These are phyloP conservation scores for Pseudozyma hubeiensis DNA, from an alignment of 1,284 basidiomycete genomes.

Conservation along the genomic window DNA sequence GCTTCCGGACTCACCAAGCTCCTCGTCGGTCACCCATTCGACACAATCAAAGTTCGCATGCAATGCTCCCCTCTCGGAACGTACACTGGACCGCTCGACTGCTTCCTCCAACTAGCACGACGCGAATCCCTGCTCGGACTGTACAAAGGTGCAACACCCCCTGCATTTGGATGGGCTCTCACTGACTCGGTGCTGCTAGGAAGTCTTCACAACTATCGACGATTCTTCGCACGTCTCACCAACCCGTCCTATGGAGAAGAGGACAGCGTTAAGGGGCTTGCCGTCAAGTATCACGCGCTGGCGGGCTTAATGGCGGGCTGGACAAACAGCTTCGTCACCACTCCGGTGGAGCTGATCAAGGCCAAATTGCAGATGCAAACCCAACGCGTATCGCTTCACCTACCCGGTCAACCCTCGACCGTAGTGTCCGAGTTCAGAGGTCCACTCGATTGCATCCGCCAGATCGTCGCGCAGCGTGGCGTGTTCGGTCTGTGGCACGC, in stretches of 20 bases:
- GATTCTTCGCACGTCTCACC: constrained; percentile 28
- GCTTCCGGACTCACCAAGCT: constrained; percentile 70
- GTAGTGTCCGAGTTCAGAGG: constrained; percentile 55
- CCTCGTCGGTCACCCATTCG: constrained; percentile 71
- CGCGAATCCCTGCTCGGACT: constrained; percentile 72
- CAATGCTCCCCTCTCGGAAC: constrained; percentile 80
- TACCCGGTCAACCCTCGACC: constrained; percentile 7
- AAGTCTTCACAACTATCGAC: constrained; percentile 72
- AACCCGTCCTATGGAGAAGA: constrained; percentile 23
- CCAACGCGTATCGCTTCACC: constrained; percentile 71
- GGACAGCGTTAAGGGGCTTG: constrained; percentile 39
- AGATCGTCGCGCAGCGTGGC: constrained; percentile 65
- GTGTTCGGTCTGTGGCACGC: constrained; percentile 67
- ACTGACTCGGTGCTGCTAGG: constrained; percentile 82
- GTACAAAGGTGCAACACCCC: constrained; percentile 74
- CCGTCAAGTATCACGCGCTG: constrained; percentile 65
- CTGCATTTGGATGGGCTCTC: constrained; percentile 80
- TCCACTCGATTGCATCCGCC: constrained; percentile 67
- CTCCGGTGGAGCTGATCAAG: constrained; percentile 74
- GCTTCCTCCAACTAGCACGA: constrained; percentile 75
- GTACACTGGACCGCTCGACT: constrained; percentile 78
- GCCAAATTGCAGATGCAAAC: constrained; percentile 82
- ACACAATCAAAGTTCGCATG: constrained; percentile 80
- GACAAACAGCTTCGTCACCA: constrained; percentile 77
- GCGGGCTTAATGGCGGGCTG: constrained; percentile 81